These are phyloP conservation scores for Microdochium paspali DNA, from an alignment of 2,329 filamentous ascomycete species.

Conservation along the genomic window DNA sequence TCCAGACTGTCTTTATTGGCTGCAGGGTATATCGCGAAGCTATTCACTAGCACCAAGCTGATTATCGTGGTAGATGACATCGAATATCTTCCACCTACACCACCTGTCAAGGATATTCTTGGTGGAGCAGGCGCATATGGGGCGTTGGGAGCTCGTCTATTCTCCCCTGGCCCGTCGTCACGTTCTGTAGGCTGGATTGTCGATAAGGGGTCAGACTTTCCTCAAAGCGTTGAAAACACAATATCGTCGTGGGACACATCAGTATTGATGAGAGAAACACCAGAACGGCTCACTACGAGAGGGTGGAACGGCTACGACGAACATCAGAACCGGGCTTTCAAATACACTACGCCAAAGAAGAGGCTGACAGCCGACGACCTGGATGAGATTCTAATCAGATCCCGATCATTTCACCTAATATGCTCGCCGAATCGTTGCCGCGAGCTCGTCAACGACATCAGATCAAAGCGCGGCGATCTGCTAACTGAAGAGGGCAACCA, in stretches of 20 bases:
- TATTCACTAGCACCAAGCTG: no score
- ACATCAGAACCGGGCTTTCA: conserved; percentile 65
- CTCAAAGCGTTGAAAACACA: conserved; percentile 48
- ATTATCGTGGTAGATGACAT: conserved; percentile 63
- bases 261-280: conserved; percentile 57
- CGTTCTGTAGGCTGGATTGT: conserved; percentile 79
- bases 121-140: conserved; percentile 85
- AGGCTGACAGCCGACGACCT: conserved; percentile 69
- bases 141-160: conserved; percentile 78
- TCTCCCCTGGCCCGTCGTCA: conserved; percentile 62
- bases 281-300: conserved; percentile 67
- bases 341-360: conserved; percentile 79
- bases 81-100: conserved; percentile 64
- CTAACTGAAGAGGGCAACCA: conserved; percentile 10
- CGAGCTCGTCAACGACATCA: conserved; percentile 64
- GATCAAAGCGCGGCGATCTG: conserved; percentile 40
- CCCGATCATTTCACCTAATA: conserved; percentile 78
- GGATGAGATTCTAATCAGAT: conserved; percentile 53
- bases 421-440: conserved; percentile 73
- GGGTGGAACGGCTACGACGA: conserved; percentile 87
- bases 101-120: conserved; percentile 65
- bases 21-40: not conserved
- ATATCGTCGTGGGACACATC: conserved; percentile 71
- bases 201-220: conserved; percentile 84
- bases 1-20: no score